Evolutionary conservation across 1,139 yeast genomes (phyloP).

Genomic region (Candida frijolesensis): DNA sequence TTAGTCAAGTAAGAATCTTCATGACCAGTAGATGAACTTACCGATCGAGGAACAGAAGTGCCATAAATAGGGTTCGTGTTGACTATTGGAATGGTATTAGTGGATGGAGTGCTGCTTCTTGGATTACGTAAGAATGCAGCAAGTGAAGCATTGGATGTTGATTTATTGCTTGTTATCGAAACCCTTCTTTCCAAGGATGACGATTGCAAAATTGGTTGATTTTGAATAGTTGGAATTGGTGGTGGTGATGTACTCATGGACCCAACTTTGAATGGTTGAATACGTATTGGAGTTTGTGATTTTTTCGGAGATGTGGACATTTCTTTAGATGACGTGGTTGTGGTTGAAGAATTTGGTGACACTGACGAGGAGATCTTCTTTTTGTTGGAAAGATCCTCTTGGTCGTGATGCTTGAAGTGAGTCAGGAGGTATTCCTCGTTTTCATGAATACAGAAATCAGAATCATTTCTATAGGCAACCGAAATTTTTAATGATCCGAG

Average conservation of each 20-base stretch:
- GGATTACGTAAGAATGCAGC: conserved; percentile 57
- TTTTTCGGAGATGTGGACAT: conserved; percentile 4
- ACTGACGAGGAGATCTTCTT: conserved; percentile 21
- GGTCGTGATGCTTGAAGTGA: conserved; percentile 41
- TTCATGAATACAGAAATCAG: conserved; percentile 67
- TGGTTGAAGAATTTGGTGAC: conserved; percentile 31
- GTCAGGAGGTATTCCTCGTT: conserved; percentile 64
- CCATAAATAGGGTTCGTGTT: conserved; percentile 18
- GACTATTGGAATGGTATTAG: conserved; percentile 30
- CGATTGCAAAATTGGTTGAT: conserved; percentile 16
- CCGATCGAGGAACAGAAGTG: conserved; percentile 39
- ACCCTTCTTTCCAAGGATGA: conserved; percentile 44
- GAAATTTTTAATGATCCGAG: conserved; percentile 73
- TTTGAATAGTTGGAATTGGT: conserved; percentile 22
- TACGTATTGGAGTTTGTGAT: conserved; percentile 31
- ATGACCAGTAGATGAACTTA: conserved; percentile 46
- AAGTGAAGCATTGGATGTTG: conserved; percentile 57
- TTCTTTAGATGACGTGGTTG: conserved; percentile 16
- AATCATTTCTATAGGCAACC: conserved; percentile 76
- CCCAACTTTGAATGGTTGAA: conserved; percentile 65
- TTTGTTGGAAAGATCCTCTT: conserved; percentile 5
- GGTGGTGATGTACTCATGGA: conserved; percentile 57
- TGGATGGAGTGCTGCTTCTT: conserved; percentile 38
- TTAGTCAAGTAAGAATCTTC: conserved; percentile 25
- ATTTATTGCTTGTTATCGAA: conserved; percentile 48